Conservation (phyloP, 768 basidiomycete species). For the Tephrocybe rancida region DNA sequence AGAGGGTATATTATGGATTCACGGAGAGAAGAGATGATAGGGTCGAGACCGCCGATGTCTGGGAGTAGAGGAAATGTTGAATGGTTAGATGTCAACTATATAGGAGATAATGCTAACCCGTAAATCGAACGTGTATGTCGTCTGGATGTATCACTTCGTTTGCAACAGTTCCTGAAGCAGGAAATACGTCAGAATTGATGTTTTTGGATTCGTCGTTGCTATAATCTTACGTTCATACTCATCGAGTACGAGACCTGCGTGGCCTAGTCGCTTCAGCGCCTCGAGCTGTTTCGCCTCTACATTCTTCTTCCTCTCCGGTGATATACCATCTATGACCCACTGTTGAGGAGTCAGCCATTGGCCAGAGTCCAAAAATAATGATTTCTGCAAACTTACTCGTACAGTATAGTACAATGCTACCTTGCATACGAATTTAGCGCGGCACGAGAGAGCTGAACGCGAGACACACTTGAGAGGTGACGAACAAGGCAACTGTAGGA, state of each 20-base stretch:
- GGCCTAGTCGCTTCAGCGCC: constrained; percentile 70
- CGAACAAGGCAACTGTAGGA: constrained; percentile 48
- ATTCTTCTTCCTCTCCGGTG: constrained; percentile 56
- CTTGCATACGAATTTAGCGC: constrained; percentile 43
- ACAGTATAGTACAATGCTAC: constrained; percentile 80
- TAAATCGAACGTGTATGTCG: constrained; percentile 77
- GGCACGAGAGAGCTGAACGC: constrained; percentile 7
- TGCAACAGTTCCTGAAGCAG: constrained; percentile 73
- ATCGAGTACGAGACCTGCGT: constrained; percentile 74
- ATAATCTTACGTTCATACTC: constrained; percentile 82
- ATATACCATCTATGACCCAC: constrained; percentile 68
- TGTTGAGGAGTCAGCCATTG: constrained; percentile 24
- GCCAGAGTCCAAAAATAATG: neutral
- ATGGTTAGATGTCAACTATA: neutral
- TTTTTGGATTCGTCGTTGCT: no score
- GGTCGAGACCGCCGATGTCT: constrained; percentile 94
- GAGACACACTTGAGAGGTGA: constrained; percentile 51
- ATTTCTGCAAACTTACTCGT: constrained; percentile 44
- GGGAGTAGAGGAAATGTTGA: neutral
- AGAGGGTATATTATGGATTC: constrained; percentile 97
- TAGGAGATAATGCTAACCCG: constrained; percentile 46
- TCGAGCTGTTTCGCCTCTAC: constrained; percentile 72
- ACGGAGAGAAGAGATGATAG: constrained; percentile 85
- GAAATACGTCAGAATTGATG: neutral
- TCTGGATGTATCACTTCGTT: constrained; percentile 93